A percentile compares a stretch with the other conserved stretches of the same genome.
These are phyloP conservation scores for Stemphylium beticola DNA, from an alignment of 2,329 filamentous ascomycete species.

Conservation along the genomic window DNA sequence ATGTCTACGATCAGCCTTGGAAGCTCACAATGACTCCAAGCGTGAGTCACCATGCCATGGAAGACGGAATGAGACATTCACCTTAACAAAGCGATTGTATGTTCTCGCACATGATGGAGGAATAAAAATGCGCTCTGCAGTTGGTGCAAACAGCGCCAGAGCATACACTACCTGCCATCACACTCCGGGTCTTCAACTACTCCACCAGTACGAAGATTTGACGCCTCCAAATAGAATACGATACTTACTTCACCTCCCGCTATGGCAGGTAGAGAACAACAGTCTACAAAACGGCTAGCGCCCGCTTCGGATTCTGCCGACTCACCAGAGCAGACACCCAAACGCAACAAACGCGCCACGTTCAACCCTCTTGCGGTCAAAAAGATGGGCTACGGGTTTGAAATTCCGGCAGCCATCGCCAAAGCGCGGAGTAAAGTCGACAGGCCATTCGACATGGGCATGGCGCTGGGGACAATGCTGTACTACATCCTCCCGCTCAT, in stretches of 20 bases:
- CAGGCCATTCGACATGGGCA: conserved; percentile 11
- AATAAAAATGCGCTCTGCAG: too few relatives aligned
- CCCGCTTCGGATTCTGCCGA: not conserved
- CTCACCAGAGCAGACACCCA: not conserved
- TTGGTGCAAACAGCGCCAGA: too few relatives aligned
- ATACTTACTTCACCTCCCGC: not conserved
- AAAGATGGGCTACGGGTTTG: conserved; percentile 3
- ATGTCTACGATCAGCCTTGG: too few relatives aligned
- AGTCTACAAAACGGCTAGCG: not conserved
- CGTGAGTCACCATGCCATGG: too few relatives aligned
- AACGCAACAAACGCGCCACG: not conserved
- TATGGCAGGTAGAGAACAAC: not conserved
- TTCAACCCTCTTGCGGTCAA: not conserved
- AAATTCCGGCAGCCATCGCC: conserved; percentile 1
- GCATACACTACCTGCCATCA: too few relatives aligned
- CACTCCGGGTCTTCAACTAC: too few relatives aligned
- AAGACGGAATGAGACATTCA: too few relatives aligned
- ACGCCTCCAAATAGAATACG: too few relatives aligned
- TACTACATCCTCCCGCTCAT: conserved; percentile 12
- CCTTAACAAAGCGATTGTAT: too few relatives aligned
- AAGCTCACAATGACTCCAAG: too few relatives aligned
- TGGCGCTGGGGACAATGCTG: conserved; percentile 10
- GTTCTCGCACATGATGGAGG: too few relatives aligned
- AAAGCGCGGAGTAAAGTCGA: not conserved
- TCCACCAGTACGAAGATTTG: too few relatives aligned